These are phyloP conservation scores for Isoetes engelmannii DNA, from an alignment of 83 land plant species.

Conservation along the genomic window DNA sequence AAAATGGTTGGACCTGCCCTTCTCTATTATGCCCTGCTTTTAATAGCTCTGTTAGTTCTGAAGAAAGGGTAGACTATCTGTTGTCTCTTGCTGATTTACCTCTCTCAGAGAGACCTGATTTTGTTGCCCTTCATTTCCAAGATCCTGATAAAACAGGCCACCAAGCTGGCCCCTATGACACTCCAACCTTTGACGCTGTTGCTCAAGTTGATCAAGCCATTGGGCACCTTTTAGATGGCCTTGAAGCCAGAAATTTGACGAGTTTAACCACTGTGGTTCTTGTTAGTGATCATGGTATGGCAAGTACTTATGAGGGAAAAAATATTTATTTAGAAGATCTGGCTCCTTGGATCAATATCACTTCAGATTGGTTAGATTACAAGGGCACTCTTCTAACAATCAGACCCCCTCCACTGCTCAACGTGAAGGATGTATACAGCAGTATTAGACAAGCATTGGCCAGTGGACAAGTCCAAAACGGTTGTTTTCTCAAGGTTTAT, in stretches of 20 bases:
- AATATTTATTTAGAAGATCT: slow-evolving; percentile 65
- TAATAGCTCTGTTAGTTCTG: slow-evolving; percentile 65
- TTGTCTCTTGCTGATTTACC: slow-evolving; percentile 62
- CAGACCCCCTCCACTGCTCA: slow-evolving; percentile 47
- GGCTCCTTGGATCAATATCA: slow-evolving; percentile 54
- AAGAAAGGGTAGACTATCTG: slow-evolving; percentile 65
- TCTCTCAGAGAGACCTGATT: slow-evolving; percentile 38
- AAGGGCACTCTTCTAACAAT: slow-evolving; percentile 60
- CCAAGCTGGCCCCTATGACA: slow-evolving; percentile 68
- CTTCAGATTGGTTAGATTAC: slow-evolving; percentile 55
- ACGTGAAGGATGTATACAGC: slow-evolving; percentile 34
- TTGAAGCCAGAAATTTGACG: slow-evolving; percentile 61
- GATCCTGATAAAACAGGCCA: slow-evolving; percentile 88
- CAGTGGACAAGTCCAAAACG: slow-evolving; percentile 73
- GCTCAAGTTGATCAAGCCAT: slow-evolving; percentile 58
- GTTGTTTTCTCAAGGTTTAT: slow-evolving; percentile 48
- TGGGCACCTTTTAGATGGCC: slow-evolving; percentile 66
- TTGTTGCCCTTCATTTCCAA: slow-evolving; percentile 81
- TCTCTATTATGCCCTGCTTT: slow-evolving; percentile 41
- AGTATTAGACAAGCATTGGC: slow-evolving; percentile 65
- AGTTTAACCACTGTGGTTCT: slow-evolving; percentile 75
- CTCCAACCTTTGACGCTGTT: slow-evolving; percentile 62
- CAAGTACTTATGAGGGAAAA: slow-evolving; percentile 79
- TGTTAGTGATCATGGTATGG: slow-evolving; percentile 96
- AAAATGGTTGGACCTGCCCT: slow-evolving; percentile 77